These are phyloP conservation scores for Leishmania gerbilli DNA, from an alignment of 208 protist genomes.

Conservation along the genomic window DNA sequence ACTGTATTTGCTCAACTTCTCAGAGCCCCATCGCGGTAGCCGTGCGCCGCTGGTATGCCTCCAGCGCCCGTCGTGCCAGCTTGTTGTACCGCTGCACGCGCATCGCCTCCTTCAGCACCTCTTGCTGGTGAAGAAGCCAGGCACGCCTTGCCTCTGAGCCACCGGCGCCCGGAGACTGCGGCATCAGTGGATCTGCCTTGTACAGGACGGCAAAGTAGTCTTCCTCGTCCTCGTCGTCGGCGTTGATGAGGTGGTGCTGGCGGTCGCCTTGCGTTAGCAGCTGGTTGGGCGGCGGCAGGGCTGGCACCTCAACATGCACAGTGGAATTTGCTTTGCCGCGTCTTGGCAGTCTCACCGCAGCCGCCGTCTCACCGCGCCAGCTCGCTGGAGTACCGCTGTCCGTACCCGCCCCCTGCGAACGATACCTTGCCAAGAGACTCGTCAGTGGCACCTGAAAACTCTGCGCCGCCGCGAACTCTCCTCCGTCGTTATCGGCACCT, in stretches of 20 bases:
- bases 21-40: conserved; percentile 7
- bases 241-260: background rate
- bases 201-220: conserved; percentile 11
- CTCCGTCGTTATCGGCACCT: background rate
- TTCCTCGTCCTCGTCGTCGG: background rate
- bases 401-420: background rate
- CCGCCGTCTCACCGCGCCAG: background rate
- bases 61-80: conserved; percentile 52
- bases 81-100: conserved; percentile 61
- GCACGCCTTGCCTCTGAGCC: conserved; percentile 10
- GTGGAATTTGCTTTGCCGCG: background rate
- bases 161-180: background rate
- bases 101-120: conserved; percentile 63
- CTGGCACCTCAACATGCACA: background rate
- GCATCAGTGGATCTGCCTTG: background rate
- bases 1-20: background rate
- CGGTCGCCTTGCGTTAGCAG: background rate
- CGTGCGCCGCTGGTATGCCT: conserved; percentile 32
- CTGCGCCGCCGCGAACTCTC: background rate
- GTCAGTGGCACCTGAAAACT: conserved; percentile 2
- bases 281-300: background rate
- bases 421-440: background rate
- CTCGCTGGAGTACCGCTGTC: background rate
- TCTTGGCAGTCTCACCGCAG: background rate
- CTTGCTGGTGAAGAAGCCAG: conserved; percentile 46